A percentile compares a stretch with the other conserved stretches of the same genome.
phyloP scores from a whole-genome alignment of 495 filamentous ascomycete genomes.

The Penicilliopsis zonata region DNA sequence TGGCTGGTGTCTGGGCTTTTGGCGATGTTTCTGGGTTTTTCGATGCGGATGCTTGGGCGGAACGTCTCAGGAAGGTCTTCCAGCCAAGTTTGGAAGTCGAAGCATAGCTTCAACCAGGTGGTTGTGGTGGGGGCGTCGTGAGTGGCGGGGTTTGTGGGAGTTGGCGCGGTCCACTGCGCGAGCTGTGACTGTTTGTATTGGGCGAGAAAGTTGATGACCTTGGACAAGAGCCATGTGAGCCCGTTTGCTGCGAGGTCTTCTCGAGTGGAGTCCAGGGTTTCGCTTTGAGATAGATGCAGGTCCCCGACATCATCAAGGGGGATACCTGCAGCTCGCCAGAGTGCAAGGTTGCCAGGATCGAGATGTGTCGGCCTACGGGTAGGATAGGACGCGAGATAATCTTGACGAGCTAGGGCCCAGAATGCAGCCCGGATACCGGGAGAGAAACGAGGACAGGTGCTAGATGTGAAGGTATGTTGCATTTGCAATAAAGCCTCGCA shows the following conservation, averaged over 20 bases:
- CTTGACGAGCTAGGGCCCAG: conserved; percentile 30
- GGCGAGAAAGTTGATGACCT: conserved; percentile 28
- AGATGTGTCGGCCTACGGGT: conserved; percentile 22
- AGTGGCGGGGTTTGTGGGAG: background rate
- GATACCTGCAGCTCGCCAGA: conserved; percentile 28
- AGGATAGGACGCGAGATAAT: conserved; percentile 27
- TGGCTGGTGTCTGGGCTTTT: conserved; percentile 7
- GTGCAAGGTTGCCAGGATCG: conserved; percentile 13
- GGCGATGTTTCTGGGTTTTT: conserved; percentile 21
- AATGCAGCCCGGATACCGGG: conserved; percentile 24
- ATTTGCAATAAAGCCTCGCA: conserved; percentile 17
- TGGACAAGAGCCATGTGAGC: conserved; percentile 23
- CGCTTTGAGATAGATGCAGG: conserved; percentile 3
- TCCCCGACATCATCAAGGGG: conserved; percentile 17
- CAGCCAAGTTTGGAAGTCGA: conserved; percentile 31
- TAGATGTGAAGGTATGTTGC: conserved; percentile 1
- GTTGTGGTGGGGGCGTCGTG: conserved; percentile 14
- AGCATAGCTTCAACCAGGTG: conserved; percentile 25
- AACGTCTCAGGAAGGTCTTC: conserved; percentile 30
- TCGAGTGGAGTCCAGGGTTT: conserved; percentile 2
- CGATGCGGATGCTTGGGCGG: conserved; percentile 24
- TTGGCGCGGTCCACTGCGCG: conserved; percentile 20
- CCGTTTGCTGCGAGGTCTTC: conserved; percentile 27
- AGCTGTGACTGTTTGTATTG: conserved; percentile 22
- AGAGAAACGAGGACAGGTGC: conserved; percentile 8